phyloP scores from a whole-genome alignment of 805 yeast species.

The Metschnikowia cubensis region DNA sequence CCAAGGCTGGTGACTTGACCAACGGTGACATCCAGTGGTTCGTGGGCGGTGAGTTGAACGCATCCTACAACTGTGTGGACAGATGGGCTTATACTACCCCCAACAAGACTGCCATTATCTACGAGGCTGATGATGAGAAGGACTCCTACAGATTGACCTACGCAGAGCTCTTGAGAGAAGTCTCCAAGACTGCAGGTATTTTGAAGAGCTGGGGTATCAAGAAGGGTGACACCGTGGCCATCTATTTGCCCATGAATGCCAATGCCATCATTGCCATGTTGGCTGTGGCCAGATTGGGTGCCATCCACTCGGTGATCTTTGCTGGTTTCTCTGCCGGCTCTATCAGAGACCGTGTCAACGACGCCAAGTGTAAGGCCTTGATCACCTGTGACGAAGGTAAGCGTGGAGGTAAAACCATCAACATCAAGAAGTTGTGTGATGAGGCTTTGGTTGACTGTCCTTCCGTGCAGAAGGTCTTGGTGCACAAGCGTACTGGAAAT shows the following conservation, averaged over 20 bases:
- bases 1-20: slow-evolving; percentile 45
- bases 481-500: slow-evolving; percentile 70
- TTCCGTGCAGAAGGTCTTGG: slow-evolving; percentile 63
- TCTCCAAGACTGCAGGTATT: slow-evolving; percentile 67
- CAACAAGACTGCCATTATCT: slow-evolving; percentile 66
- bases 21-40: slow-evolving; percentile 64
- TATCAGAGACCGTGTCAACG: slow-evolving; percentile 64
- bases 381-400: slow-evolving; percentile 79
- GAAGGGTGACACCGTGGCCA: slow-evolving; percentile 84
- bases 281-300: slow-evolving; percentile 79
- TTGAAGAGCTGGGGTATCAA: slow-evolving; percentile 61
- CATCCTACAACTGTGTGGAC: slow-evolving; percentile 78
- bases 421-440: slow-evolving; percentile 78
- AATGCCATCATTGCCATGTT: slow-evolving; percentile 71
- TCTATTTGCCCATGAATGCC: slow-evolving; percentile 82
- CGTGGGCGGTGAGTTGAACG: slow-evolving; percentile 73
- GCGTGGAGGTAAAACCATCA: slow-evolving; percentile 78
- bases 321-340: slow-evolving; percentile 81
- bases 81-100: slow-evolving; percentile 74
- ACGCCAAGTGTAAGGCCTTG: slow-evolving; percentile 67
- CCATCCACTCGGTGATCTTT: slow-evolving; percentile 79
- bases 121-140: slow-evolving; percentile 77
- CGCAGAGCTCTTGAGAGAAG: slow-evolving; percentile 67
- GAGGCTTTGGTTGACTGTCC: slow-evolving; percentile 70
- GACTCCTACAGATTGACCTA: slow-evolving; percentile 61